Evolutionary conservation across 2,329 filamentous ascomycete genomes (phyloP).

Genomic region (Chaetomium globosum): DNA sequence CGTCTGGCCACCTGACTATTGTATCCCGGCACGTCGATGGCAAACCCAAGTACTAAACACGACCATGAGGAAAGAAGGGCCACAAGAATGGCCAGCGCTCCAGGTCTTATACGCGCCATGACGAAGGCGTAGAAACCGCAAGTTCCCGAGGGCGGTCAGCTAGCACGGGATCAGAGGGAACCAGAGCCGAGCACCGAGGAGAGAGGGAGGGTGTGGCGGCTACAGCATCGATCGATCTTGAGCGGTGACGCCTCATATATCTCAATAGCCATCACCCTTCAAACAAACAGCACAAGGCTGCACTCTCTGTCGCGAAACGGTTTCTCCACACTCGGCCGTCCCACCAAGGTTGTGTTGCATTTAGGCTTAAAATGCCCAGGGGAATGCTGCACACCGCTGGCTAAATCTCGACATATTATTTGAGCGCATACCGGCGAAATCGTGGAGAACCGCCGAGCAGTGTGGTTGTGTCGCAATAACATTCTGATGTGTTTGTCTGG

Average conservation of each 20-base stretch:
- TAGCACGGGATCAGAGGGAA: neutral
- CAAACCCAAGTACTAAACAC: conserved; percentile 23
- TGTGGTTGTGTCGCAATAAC: conserved; percentile 21
- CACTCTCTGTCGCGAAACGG: conserved; percentile 6
- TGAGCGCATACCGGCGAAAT: conserved; percentile 17
- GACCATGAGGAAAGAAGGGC: conserved; percentile 24
- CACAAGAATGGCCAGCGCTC: conserved; percentile 1
- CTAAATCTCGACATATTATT: conserved; percentile 29
- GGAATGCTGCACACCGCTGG: conserved; percentile 14
- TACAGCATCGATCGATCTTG: conserved; percentile 19
- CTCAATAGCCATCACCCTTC: conserved; percentile 2
- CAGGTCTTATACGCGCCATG: conserved; percentile 18
- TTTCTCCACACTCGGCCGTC: conserved; percentile 28
- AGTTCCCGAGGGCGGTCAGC: neutral
- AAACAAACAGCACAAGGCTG: neutral
- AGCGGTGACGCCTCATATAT: conserved; percentile 24
- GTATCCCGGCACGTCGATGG: conserved; percentile 36
- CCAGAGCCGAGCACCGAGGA: conserved; percentile 25
- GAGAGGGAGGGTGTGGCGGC: conserved; percentile 20
- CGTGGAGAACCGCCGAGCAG: conserved; percentile 5
- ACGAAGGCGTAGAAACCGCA: neutral
- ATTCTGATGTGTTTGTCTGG: conserved; percentile 15
- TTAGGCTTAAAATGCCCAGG: conserved; percentile 31
- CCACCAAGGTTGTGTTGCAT: conserved; percentile 25
- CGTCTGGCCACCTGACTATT: conserved; percentile 39